These are phyloP conservation scores for Bertia moriformis DNA, from an alignment of 2,329 filamentous ascomycete species.

Conservation along the genomic window DNA sequence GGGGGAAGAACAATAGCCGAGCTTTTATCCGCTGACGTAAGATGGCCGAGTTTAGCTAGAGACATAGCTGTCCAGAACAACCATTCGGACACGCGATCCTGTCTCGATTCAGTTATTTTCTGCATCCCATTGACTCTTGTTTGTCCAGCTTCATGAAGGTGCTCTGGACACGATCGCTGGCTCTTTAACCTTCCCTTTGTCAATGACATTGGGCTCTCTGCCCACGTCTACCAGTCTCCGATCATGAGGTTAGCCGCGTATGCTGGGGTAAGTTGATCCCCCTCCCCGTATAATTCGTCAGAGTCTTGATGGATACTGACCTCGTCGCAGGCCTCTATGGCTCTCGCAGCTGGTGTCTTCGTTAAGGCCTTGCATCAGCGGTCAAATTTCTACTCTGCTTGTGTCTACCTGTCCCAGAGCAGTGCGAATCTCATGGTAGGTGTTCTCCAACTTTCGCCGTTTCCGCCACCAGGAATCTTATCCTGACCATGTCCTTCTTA, in stretches of 20 bases:
- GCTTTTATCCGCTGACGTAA: background rate
- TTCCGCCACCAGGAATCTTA: background rate
- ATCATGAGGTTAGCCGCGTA: background rate
- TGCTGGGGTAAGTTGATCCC: background rate
- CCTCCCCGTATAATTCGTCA: background rate
- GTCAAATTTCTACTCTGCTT: background rate
- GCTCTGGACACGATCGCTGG: too few relatives aligned
- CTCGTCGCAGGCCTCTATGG: background rate
- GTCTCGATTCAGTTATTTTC: constrained; percentile 1
- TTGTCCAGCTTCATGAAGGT: too few relatives aligned
- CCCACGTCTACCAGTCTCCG: background rate
- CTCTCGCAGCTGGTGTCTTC: background rate
- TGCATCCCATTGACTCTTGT: too few relatives aligned
- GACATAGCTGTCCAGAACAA: constrained; percentile 13
- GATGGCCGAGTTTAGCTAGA: constrained; percentile 7
- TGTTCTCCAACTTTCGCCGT: background rate
- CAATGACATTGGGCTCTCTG: background rate
- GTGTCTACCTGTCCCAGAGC: constrained; percentile 1
- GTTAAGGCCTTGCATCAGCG: background rate
- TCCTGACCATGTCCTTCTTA: constrained; percentile 24
- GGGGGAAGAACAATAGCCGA: too few relatives aligned
- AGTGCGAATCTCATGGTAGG: constrained; percentile 1
- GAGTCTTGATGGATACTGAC: background rate
- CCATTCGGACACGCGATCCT: constrained; percentile 7
- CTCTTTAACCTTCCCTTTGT: too few relatives aligned